phyloP scores from a whole-genome alignment of 176 grass and related monocot species.

The Aegilops longissima region DNA sequence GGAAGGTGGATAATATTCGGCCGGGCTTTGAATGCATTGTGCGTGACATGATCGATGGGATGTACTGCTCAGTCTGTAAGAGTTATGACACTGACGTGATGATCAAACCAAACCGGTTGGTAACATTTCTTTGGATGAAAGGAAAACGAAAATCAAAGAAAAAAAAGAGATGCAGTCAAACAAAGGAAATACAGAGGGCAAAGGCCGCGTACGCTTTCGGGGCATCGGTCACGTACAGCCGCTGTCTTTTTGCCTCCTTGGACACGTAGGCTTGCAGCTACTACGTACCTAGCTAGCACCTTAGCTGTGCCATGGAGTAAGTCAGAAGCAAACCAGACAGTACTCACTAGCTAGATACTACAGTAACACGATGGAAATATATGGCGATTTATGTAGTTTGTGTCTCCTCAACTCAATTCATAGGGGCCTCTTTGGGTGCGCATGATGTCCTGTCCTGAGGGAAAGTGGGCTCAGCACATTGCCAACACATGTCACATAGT shows the following conservation, averaged over 20 bases:
- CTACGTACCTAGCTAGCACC: too few relatives aligned
- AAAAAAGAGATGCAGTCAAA: conserved; percentile 8
- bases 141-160: background rate
- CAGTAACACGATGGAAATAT: too few relatives aligned
- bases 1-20: background rate
- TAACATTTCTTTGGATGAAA: background rate
- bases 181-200: background rate
- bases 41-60: conserved; percentile 33
- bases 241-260: conserved; percentile 33
- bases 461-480: background rate
- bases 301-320: too few relatives aligned
- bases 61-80: background rate
- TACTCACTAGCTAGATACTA: too few relatives aligned
- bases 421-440: too few relatives aligned
- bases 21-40: conserved; percentile 3
- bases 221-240: conserved; percentile 12
- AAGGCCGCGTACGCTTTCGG: conserved; percentile 29
- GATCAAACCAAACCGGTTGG: background rate
- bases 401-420: too few relatives aligned
- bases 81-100: background rate
- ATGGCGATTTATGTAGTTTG: too few relatives aligned
- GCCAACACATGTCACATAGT: conserved; percentile 40
- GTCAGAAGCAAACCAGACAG: too few relatives aligned
- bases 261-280: background rate
- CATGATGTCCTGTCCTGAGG: too few relatives aligned